Percentiles rank a stretch among this genome's conserved stretches.
Evolutionary conservation across 2,329 filamentous ascomycete genomes (phyloP).

Genomic region (Fusarium buxicola): DNA sequence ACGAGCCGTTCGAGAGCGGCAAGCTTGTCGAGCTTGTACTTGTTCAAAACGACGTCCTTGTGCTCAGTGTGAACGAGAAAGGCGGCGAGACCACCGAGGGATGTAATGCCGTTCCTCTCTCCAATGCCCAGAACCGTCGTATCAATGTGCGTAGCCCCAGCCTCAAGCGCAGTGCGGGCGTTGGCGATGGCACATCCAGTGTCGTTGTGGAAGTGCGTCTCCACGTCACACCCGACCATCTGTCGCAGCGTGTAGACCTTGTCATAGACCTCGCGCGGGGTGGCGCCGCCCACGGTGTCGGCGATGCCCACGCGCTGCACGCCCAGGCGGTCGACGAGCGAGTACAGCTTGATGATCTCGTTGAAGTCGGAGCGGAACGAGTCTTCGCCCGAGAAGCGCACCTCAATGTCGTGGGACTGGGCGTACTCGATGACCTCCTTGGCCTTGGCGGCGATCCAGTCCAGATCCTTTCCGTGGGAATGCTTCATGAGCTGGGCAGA

Average conservation of each 20-base stretch:
- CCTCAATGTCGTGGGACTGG: constrained; percentile 43
- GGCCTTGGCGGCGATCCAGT: constrained; percentile 77
- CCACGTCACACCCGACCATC: constrained; percentile 74
- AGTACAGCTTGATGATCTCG: constrained; percentile 85
- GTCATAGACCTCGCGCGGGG: constrained; percentile 89
- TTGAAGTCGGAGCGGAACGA: constrained; percentile 83
- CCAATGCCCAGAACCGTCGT: constrained; percentile 75
- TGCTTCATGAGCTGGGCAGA: constrained; percentile 85
- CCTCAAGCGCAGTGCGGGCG: constrained; percentile 87
- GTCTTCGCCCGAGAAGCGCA: constrained; percentile 76
- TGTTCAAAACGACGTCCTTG: constrained; percentile 86
- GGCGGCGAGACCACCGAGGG: constrained; percentile 54
- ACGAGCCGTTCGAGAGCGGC: constrained; percentile 90
- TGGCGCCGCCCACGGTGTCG: constrained; percentile 90
- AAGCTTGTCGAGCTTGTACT: constrained; percentile 91
- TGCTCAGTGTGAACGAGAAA: constrained; percentile 60
- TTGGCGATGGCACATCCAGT: constrained; percentile 93
- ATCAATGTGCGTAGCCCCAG: constrained; percentile 85
- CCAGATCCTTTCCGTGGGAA: constrained; percentile 91
- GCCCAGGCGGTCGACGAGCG: constrained; percentile 83
- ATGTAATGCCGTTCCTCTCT: constrained; percentile 74
- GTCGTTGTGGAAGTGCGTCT: constrained; percentile 76
- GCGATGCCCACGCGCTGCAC: constrained; percentile 91
- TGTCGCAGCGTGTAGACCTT: constrained; percentile 82
- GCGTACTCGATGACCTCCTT: constrained; percentile 50